Base-by-base conservation (phyloP, 2,329 filamentous ascomycete genomes). In the Aspergillus cejpii region DNA sequence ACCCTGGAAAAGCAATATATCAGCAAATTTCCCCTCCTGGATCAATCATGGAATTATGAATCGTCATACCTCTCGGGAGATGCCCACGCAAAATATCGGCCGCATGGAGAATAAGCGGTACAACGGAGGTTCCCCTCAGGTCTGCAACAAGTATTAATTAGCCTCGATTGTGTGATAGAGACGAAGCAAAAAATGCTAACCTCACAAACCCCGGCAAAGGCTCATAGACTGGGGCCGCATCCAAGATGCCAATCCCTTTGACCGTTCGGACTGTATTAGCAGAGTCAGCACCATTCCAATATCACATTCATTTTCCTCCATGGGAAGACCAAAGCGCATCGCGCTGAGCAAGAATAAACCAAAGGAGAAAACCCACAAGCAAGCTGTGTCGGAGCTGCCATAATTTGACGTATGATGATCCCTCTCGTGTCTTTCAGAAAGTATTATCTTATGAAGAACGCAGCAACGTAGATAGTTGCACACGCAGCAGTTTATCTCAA, bases 31-130 rank as follows among this genome's bases (percentile, higher is more conserved):
- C 27, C 34, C 43, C 37, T 28, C 14, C 11, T 23, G 12, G 10
- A 17, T 20, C 29, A 21, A n/a, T 5, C 21, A 31, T 26, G 14
- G 15, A 6, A 17, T 20, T 24, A 34, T 20, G 14, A 10, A 3
- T 17, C 11, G 15, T 15, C 73, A 53, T 72, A 81, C 79, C 75
- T 72, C 60, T 95, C 88, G 52, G 83, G 85, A 51, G 87, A 87
- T 56, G 91, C 90, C 85, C 87, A 98, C 53, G 89, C 90, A 71
- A 96, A 94, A 75, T 90, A 98, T 65, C 86, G 87, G 66, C 92
- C 91, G 70, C 92, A 94, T 47, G 89, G 86, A 52, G 92, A 97
- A 76, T 98, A 98, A 62, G 82, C 81, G 76, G 86, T 94, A 75
- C 89, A 97, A 69, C 92, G 85, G 63, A 94, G 80, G 73, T 91